Base-by-base conservation (phyloP, 352 stramenopile species). In the Aphanomyces cochlioides region DNA sequence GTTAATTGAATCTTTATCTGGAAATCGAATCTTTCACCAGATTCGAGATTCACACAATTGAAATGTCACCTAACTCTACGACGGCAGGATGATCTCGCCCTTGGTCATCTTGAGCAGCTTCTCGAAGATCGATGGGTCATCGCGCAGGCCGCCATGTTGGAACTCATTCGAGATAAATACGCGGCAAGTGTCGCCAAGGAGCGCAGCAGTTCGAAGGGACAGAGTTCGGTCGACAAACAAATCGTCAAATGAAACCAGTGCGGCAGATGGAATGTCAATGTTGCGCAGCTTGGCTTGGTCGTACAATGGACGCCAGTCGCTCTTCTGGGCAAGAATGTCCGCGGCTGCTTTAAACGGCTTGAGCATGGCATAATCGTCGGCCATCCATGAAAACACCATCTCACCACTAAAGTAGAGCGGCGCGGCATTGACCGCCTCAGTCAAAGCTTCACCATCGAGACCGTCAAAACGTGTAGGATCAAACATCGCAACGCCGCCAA, bases 321-420 rank as follows among this genome's bases (percentile, higher is more conserved):
- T 12, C 38, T 61, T 64, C 5, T 17, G 34, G 13, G 64, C 64
- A 15, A 70, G 38, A 13, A 63, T 5, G 7, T 70, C 15, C 5
- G 64, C 64, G 39, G 54, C 64, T 13, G 12, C 64, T 13, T 15
- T 7, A 47, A 80, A 19, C 8, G 75, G 77, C 56, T 50, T 72
- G n/a, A 89, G 70, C 68, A 84, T 82, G 8, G 54, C 76, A 37
- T 80, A 93, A 71, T 91, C 79, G 64, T 91, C 74, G 10, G 77
- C 70, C 83, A 93, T 91, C 75, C 78, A 90, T 2, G 82, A 78
- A 74, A 90, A 93, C 0, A 93, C 81, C 78, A 90, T 89, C 76
- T 93, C 85, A 15, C 83, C 83, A 73, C 82, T 87, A 50, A 91
- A 88, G 0, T 89, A 68, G 7, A 76, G 78, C 7, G 83, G 83